Evolutionary conservation across 805 yeast species (phyloP).

Genomic region (Geotrichum ghanense): DNA sequence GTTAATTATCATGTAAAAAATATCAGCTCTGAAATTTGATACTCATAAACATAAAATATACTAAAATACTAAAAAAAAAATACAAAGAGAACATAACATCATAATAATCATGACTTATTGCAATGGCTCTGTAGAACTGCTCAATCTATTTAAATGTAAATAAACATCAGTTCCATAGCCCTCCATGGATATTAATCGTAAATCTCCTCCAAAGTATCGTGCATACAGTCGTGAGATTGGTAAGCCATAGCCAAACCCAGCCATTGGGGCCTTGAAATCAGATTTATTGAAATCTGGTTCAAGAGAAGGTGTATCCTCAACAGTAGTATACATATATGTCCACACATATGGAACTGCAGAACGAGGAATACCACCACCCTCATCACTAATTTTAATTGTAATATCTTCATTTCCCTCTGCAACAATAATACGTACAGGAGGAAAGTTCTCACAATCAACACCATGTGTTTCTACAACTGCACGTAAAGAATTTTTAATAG

Average conservation of each 20-base stretch:
- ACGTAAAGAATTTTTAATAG: conserved; percentile 72
- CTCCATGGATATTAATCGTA: conserved; percentile 81
- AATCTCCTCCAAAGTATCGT: conserved; percentile 83
- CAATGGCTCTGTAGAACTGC: conserved; percentile 59
- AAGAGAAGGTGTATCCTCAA: conserved; percentile 54
- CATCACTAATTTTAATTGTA: conserved; percentile 81
- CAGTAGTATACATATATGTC: conserved; percentile 88
- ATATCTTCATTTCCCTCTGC: conserved; percentile 87
- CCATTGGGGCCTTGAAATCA: conserved; percentile 82
- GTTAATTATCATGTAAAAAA: too few relatives aligned
- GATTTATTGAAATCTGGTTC: conserved; percentile 48
- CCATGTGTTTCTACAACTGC: conserved; percentile 81
- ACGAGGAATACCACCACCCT: conserved; percentile 89
- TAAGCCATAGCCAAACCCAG: conserved; percentile 87
- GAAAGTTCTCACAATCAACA: conserved; percentile 56
- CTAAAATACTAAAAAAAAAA: too few relatives aligned
- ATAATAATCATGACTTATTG: too few relatives aligned
- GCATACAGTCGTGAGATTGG: conserved; percentile 81
- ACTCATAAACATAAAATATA: too few relatives aligned
- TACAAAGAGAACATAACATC: too few relatives aligned
- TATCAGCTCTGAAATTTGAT: too few relatives aligned
- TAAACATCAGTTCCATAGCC: conserved; percentile 93
- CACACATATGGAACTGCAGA: conserved; percentile 75
- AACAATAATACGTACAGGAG: conserved; percentile 77
- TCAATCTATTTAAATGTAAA: conserved; percentile 69